Evolutionary conservation across 202 grass and related monocot species (phyloP), one percentile per base, ranked within the genome.

Genomic region (Brachypodium distachyon): DNA sequence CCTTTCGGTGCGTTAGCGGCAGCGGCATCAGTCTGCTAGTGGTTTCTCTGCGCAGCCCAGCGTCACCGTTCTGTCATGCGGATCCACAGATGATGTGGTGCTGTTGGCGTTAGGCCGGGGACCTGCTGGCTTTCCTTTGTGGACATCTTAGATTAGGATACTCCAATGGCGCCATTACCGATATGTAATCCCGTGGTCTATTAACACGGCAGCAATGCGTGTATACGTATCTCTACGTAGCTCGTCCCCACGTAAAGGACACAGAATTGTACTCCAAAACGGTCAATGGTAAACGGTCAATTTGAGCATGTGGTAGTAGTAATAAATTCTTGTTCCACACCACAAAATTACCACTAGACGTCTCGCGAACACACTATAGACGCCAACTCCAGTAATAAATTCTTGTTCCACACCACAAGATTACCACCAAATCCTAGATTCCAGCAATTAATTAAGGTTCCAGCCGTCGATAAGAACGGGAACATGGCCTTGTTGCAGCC

Each of bases 1-100:
- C 52, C 12, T 70, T n/a, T 3, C 29, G 33, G 31, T 4, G 48
- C 34, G 22, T 6, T 43, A 32, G 7, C 34, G 26, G 42, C 28
- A 21, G 47, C 47, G 2, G 32, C 60, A n/a, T n/a, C n/a, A n/a
- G n/a, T n/a, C n/a, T 36, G 61, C 19, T 40, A 66, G 85, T 79
- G 85, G 51, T 25, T 74, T 17, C 46, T 73, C 73, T 7, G 56
- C 79, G 73, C 79, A 73, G 49, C 79, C 50, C 14, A 23, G 61
- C 80, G 74, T 87, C 85, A 79, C 12, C 61, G 36, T 52, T 36
- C 3, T 39, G 74, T 79, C 85, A 68, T 18, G 29, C 67, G 44
- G 51, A 25, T 39, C 34, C 32, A 62, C 18, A 4, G 16, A 12
- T 3, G 18, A n/a, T 3, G 40, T 17, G 39, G 13, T 38, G 18